phyloP scores from a whole-genome alignment of 2,329 filamentous ascomycete species.

The Pyrenophora seminiperda region DNA sequence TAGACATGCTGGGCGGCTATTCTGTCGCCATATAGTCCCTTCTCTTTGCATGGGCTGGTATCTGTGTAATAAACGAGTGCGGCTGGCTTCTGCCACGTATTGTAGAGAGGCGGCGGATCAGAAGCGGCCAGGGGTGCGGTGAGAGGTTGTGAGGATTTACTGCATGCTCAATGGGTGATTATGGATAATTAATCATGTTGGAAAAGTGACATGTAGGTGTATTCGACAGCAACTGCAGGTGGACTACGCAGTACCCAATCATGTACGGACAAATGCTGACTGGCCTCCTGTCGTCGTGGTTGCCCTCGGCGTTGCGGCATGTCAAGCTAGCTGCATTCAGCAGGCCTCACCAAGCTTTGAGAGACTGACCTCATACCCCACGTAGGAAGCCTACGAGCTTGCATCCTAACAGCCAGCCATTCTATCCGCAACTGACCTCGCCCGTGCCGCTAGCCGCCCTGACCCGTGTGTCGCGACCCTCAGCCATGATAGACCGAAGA shows the following conservation, averaged over 20 bases:
- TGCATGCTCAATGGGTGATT: no score
- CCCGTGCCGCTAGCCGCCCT: slow-evolving; percentile 25
- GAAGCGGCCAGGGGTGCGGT: background rate
- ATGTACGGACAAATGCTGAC: slow-evolving; percentile 17
- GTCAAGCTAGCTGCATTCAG: slow-evolving; percentile 32
- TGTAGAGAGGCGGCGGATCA: no score
- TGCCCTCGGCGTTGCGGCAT: slow-evolving; percentile 21
- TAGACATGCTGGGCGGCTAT: slow-evolving; percentile 68
- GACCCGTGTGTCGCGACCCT: slow-evolving; percentile 30
- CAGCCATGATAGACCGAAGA: slow-evolving; percentile 49
- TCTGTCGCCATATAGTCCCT: background rate
- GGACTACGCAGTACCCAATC: slow-evolving; percentile 20
- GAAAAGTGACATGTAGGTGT: no score
- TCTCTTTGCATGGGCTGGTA: background rate
- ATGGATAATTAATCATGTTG: no score
- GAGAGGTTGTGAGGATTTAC: background rate
- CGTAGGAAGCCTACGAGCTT: slow-evolving; percentile 29
- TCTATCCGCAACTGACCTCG: slow-evolving; percentile 29
- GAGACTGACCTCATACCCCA: slow-evolving; percentile 41
- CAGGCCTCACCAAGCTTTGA: slow-evolving; percentile 23
- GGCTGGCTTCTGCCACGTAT: no score
- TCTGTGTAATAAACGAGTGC: no score
- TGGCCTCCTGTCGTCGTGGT: slow-evolving; percentile 4
- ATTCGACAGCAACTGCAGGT: background rate
- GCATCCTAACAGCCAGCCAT: slow-evolving; percentile 22